Conservation (phyloP, 2,329 filamentous ascomycete genomes). For the Sarocladium brachiariae region DNA sequence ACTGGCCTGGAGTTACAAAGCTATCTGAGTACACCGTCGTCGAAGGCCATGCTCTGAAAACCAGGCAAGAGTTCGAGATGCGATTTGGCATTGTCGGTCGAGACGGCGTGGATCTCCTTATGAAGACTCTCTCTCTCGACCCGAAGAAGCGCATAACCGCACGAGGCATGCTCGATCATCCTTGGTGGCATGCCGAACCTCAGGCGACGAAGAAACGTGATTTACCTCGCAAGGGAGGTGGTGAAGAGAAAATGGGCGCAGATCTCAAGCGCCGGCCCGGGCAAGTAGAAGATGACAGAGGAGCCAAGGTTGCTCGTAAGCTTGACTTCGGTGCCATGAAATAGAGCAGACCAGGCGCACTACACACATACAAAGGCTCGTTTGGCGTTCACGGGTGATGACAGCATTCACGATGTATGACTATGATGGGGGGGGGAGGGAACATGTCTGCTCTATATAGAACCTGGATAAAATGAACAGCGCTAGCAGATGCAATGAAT, state of each 20-base stretch:
- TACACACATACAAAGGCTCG: not conserved
- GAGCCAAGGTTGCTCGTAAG: conserved; percentile 73
- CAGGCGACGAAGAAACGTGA: conserved; percentile 76
- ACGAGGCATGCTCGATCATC: conserved; percentile 68
- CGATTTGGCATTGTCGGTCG: conserved; percentile 75
- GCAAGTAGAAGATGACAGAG: conserved; percentile 60
- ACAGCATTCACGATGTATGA: conserved; percentile 8
- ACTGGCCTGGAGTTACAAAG: conserved; percentile 85
- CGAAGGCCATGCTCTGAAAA: conserved; percentile 54
- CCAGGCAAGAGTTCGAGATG: conserved; percentile 64
- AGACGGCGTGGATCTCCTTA: conserved; percentile 80
- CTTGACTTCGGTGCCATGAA: conserved; percentile 62
- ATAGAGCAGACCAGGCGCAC: conserved; percentile 6
- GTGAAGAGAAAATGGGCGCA: conserved; percentile 68
- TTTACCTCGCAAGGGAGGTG: conserved; percentile 70
- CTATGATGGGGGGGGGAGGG: not conserved
- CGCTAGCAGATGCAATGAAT: conserved; percentile 7
- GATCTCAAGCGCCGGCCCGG: conserved; percentile 71
- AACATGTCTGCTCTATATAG: conserved; percentile 6
- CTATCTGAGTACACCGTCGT: conserved; percentile 75
- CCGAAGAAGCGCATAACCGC: conserved; percentile 79
- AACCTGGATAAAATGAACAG: conserved; percentile 2
- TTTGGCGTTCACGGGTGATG: not conserved
- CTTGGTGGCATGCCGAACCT: conserved; percentile 81
- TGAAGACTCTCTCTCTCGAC: conserved; percentile 78